These are phyloP conservation scores for Quercus agrifolia DNA, from an alignment of 306 rosid species.

Conservation along the genomic window DNA sequence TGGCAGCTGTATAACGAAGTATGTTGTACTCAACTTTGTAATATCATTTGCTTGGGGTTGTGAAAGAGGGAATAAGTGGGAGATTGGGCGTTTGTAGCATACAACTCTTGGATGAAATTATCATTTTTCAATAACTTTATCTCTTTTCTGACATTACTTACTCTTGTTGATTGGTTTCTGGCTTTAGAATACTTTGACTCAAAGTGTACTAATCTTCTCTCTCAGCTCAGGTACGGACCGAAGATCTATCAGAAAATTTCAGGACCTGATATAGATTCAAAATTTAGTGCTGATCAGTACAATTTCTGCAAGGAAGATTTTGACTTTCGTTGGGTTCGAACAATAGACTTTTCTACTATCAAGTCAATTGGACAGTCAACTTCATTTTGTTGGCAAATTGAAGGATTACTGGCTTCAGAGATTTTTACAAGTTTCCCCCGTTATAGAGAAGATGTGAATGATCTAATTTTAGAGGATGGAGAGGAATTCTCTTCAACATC, in stretches of 20 bases:
- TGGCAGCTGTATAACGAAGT: not conserved
- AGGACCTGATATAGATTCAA: constrained; percentile 51
- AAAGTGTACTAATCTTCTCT: not conserved
- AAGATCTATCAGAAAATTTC: constrained; percentile 52
- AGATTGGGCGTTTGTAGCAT: not conserved
- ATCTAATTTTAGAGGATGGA: constrained; percentile 49
- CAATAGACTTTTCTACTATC: constrained; percentile 59
- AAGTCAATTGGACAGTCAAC: constrained; percentile 74
- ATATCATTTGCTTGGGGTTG: not conserved
- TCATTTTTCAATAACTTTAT: not conserved
- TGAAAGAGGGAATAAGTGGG: not conserved
- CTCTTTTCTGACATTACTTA: not conserved
- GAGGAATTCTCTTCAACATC: constrained; percentile 38
- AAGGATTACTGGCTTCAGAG: constrained; percentile 34
- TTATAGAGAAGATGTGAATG: constrained; percentile 47
- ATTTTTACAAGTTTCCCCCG: constrained; percentile 51
- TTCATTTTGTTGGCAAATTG: constrained; percentile 66
- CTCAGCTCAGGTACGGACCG: constrained; percentile 76
- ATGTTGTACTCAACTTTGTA: not conserved
- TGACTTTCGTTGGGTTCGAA: constrained; percentile 73
- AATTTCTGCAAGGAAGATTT: constrained; percentile 69
- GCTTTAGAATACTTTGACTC: not conserved
- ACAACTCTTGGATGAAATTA: not conserved
- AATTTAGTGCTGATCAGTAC: constrained; percentile 52
- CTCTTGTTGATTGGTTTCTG: not conserved